Percentiles rank a stretch among this genome's conserved stretches.
Conservation (phyloP, 2,329 filamentous ascomycete genomes). For the Pseudogymnoascus sp. region DNA sequence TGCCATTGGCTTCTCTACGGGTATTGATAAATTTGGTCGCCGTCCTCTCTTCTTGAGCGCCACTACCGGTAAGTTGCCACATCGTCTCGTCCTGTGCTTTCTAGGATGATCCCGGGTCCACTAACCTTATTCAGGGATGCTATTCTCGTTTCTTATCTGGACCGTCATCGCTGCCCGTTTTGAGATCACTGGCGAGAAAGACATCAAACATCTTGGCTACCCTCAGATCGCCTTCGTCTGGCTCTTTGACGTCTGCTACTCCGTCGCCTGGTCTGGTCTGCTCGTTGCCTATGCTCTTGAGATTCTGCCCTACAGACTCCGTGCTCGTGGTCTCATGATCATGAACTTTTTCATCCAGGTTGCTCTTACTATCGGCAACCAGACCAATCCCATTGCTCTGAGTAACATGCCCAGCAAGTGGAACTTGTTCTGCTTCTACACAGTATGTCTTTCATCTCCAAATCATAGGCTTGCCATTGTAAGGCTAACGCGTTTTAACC, state of each 20-base stretch:
- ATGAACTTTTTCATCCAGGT: conserved; percentile 51
- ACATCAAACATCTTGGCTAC: conserved; percentile 30
- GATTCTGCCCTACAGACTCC: conserved; percentile 41
- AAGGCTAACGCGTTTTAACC: conserved; percentile 12
- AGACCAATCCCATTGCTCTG: conserved; percentile 57
- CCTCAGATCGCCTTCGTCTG: conserved; percentile 40
- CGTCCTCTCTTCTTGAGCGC: conserved; percentile 44
- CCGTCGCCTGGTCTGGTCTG: conserved; percentile 48
- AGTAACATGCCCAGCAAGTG: conserved; percentile 50
- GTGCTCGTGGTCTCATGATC: conserved; percentile 41
- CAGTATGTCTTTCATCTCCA: conserved; percentile 29
- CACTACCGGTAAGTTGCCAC: conserved; percentile 14
- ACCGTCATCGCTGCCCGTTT: conserved; percentile 38
- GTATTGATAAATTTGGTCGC: conserved; percentile 46
- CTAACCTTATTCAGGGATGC: conserved; percentile 24
- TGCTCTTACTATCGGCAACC: conserved; percentile 29
- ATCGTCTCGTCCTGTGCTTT: not conserved
- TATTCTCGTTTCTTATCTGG: conserved; percentile 43
- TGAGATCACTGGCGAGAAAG: conserved; percentile 29
- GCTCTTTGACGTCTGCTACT: conserved; percentile 43
- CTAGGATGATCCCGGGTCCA: not conserved
- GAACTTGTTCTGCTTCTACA: conserved; percentile 60
- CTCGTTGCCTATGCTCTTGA: conserved; percentile 46
- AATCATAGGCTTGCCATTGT: not conserved
- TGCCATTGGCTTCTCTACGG: conserved; percentile 45